These are phyloP conservation scores for Populus pruinosa DNA, from an alignment of 345 rosid species.

Conservation along the genomic window DNA sequence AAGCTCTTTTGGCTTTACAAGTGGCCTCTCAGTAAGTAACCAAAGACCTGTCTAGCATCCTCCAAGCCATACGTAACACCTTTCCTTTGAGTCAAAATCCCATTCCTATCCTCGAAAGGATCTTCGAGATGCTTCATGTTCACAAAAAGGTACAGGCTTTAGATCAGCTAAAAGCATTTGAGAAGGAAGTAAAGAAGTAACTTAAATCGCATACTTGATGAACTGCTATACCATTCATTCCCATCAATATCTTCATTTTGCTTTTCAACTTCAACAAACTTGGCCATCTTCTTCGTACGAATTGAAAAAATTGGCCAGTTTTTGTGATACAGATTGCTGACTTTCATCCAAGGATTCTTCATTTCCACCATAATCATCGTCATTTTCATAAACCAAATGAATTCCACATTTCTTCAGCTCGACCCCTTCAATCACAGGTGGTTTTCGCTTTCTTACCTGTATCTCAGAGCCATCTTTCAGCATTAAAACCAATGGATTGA, in stretches of 20 bases:
- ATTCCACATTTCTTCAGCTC: slow-evolving; percentile 44
- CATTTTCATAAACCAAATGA: slow-evolving; percentile 38
- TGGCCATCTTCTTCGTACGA: slow-evolving; percentile 20
- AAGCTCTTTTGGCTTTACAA: too few species aligned
- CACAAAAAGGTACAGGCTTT: background rate
- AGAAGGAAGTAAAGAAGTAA: background rate
- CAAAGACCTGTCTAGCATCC: background rate
- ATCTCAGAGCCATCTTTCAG: slow-evolving; percentile 38
- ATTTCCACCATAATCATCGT: slow-evolving; percentile 43
- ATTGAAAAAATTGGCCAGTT: slow-evolving; percentile 36
- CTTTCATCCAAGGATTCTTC: slow-evolving; percentile 39
- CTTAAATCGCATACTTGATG: background rate
- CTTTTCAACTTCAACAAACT: background rate
- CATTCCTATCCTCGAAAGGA: background rate
- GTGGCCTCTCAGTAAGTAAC: too few species aligned
- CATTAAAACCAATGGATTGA: slow-evolving; percentile 29
- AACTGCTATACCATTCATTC: background rate
- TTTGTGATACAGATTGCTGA: slow-evolving; percentile 39
- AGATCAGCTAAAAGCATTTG: background rate
- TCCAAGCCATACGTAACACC: background rate
- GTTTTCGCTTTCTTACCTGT: slow-evolving; percentile 23
- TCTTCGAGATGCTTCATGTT: background rate
- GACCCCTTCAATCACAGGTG: slow-evolving; percentile 25
- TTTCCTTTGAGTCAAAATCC: background rate
- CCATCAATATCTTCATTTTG: background rate